Base-by-base conservation (phyloP, 495 filamentous ascomycete genomes). In the Platismatia glauca region DNA sequence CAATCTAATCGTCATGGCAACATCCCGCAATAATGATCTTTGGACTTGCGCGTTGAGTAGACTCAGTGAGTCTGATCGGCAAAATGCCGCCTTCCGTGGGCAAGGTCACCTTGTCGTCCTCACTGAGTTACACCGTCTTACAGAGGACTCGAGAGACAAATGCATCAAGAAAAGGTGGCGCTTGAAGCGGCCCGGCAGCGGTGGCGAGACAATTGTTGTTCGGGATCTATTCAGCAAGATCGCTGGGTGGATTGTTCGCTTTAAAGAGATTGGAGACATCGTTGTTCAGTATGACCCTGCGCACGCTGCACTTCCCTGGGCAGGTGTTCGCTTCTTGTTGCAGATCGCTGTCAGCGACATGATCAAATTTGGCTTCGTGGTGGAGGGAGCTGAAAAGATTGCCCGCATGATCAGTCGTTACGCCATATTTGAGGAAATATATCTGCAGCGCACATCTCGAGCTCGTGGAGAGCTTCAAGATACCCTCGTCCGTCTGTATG, bases 261-360 rank as follows among this genome's bases (percentile, higher is more conserved):
- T 43, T 4, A 60, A 41, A 24, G 20, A 60, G 9, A 44, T 78
- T 50, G 76, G 76, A 22, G 74, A 79, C 61, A 61, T 71, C 16
- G 70, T 72, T 12, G 62, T 69, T 20, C 71, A 74, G 58, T 71
- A 71, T 58, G 76, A 79, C 65, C 76, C 73, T 16, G 67, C 56
- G 3, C 75, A 79, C 70, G 72, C 73, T 31, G 70, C 71, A 20
- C 65, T 79, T 48, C 76, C 78, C 15, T 79, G 78, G 78, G 78
- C 73, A 9, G 75, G 62, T 13, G 63, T 80, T 16, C 64, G 74
- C 20, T 76, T 78, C 58, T 58, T 79, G 18, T 66, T 79, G 18
- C 66, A 75, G 67, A 73, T 75, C 18, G 33, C 46, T 29, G 4
- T 61, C 24, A 62, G 66, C 38, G 66, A 68, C 50, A 57, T 61